These are phyloP conservation scores for Fusarium beomiforme DNA, from an alignment of 2,329 filamentous ascomycete species.

Conservation along the genomic window DNA sequence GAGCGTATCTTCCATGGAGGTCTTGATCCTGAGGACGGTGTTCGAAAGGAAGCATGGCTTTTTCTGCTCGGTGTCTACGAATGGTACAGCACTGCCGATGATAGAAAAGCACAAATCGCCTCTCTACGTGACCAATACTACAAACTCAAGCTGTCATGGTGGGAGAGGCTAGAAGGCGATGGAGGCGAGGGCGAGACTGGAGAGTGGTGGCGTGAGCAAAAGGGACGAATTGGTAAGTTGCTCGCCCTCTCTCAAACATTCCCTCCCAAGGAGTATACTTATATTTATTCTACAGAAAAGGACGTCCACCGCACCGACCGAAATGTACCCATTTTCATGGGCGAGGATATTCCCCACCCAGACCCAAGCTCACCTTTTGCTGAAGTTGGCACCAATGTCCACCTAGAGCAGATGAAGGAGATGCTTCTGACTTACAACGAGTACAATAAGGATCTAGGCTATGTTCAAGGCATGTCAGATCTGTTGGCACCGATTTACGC, in stretches of 20 bases:
- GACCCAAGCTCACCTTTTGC: conserved; percentile 96
- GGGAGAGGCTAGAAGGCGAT: conserved; percentile 89
- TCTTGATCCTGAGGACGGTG: conserved; percentile 86
- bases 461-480: conserved; percentile 99
- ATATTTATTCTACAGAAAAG: conserved; percentile 75
- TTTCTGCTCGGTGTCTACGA: conserved; percentile 92
- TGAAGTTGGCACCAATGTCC: conserved; percentile 92
- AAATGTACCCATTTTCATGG: conserved; percentile 92
- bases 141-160: conserved; percentile 93
- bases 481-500: conserved; percentile 95
- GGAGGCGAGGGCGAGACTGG: conserved; percentile 82
- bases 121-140: conserved; percentile 94
- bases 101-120: conserved; percentile 83
- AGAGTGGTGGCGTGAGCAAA: conserved; percentile 98
- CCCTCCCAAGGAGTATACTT: not conserved
- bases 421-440: conserved; percentile 99
- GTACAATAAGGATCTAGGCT: conserved; percentile 93
- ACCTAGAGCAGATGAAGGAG: conserved; percentile 98
- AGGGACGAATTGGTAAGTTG: conserved; percentile 85
- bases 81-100: conserved; percentile 90
- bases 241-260: conserved; percentile 19
- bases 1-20: conserved; percentile 98
- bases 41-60: conserved; percentile 95
- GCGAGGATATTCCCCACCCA: conserved; percentile 95
- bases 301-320: conserved; percentile 98